Percentiles rank a stretch among this genome's conserved stretches.
Conservation (phyloP, 352 stramenopile genomes). For the Globisporangium paddicum region DNA sequence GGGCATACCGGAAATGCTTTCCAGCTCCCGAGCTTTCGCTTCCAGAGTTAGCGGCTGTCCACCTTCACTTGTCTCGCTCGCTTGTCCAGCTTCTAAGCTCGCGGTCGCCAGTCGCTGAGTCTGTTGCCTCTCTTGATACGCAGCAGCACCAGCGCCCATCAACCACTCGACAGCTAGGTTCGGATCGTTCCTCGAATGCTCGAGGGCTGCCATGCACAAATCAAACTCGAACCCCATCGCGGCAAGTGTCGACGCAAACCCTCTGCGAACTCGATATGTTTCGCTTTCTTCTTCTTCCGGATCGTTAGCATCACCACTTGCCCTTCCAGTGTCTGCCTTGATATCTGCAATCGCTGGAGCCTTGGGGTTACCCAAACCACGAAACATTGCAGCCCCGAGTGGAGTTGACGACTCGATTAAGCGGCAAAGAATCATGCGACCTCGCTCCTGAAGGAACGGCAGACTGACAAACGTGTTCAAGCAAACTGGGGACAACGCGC, state of each 20-base stretch:
- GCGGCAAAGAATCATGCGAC: constrained; percentile 79
- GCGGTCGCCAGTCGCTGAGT: constrained; percentile 43
- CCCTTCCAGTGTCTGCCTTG: neutral
- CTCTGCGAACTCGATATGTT: constrained; percentile 60
- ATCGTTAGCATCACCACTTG: constrained; percentile 32
- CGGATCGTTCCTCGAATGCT: constrained; percentile 77
- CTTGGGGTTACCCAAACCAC: constrained; percentile 53
- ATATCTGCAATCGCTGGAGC: constrained; percentile 15
- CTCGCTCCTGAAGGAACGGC: constrained; percentile 71
- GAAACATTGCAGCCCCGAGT: constrained; percentile 76
- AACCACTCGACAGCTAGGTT: constrained; percentile 86
- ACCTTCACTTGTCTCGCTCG: constrained; percentile 10
- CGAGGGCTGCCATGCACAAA: constrained; percentile 78
- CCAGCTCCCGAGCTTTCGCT: constrained; percentile 63
- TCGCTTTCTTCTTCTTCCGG: constrained; percentile 72
- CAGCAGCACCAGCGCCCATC: constrained; percentile 66
- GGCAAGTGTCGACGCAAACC: constrained; percentile 76
- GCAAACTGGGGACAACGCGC: constrained; percentile 57
- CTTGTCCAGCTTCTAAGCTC: constrained; percentile 28
- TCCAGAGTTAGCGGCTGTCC: constrained; percentile 30
- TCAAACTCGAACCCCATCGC: constrained; percentile 89
- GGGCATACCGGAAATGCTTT: constrained; percentile 75
- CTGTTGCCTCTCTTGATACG: constrained; percentile 72
- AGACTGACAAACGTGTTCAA: constrained; percentile 74
- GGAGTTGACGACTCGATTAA: constrained; percentile 83